phyloP scores from a whole-genome alignment of 2,329 filamentous ascomycete genomes.

The Kalaharituber pfeilii region DNA sequence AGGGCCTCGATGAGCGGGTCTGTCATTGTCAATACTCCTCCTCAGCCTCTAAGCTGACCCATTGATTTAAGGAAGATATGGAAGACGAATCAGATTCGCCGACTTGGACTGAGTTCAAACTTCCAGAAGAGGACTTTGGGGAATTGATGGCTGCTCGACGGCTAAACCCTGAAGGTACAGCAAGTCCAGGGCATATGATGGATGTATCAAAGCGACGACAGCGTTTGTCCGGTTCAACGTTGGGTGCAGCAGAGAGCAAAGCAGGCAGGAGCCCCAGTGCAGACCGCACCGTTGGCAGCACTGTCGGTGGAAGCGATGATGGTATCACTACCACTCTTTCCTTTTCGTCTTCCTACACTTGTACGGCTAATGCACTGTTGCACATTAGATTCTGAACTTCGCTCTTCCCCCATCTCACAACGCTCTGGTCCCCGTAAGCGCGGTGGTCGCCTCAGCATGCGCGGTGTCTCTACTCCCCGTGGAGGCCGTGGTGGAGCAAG shows the following conservation, averaged over 20 bases:
- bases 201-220: neutral
- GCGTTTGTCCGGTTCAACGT: neutral
- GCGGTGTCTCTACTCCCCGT: neutral
- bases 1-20: constrained; percentile 71
- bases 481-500: neutral
- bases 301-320: neutral
- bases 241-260: neutral
- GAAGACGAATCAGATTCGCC: constrained; percentile 17
- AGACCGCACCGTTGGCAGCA: neutral
- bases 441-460: neutral
- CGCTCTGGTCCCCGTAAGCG: neutral
- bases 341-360: neutral
- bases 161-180: constrained; percentile 6
- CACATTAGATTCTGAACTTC: neutral
- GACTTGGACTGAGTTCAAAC: constrained; percentile 10
- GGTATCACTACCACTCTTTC: neutral
- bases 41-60: neutral
- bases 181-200: neutral
- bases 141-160: constrained; percentile 13
- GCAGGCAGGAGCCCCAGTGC: neutral
- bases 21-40: constrained; percentile 25
- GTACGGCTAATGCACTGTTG: neutral
- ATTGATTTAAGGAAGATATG: constrained; percentile 13
- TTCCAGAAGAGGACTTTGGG: constrained; percentile 15
- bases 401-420: neutral